A percentile compares a stretch with the other conserved stretches of the same genome.
Conservation (phyloP, 306 rosid species). For the Quercus cerris region DNA sequence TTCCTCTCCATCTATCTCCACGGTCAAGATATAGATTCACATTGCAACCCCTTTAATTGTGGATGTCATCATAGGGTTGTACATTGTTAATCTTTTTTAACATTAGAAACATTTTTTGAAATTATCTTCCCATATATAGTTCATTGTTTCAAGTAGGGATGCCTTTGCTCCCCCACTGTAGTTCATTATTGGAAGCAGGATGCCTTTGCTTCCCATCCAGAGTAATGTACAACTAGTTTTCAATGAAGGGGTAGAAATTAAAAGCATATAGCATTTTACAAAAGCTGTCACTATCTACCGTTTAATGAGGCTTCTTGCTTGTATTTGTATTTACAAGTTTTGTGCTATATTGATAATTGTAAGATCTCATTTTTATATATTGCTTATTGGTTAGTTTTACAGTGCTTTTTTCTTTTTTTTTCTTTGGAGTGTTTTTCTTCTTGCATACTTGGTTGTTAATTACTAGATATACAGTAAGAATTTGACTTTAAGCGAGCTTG, state of each 20-base stretch:
- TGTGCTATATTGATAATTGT: too few species aligned
- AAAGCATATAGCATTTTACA: not conserved
- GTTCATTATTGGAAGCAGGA: conserved; percentile 14
- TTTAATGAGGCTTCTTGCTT: not conserved
- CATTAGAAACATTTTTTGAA: conserved; percentile 21
- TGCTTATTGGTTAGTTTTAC: not conserved
- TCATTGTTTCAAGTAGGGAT: conserved; percentile 15
- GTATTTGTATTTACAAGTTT: not conserved
- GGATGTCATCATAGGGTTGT: conserved; percentile 22
- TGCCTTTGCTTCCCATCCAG: conserved; percentile 9
- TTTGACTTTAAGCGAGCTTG: too few species aligned
- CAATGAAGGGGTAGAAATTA: conserved; percentile 10
- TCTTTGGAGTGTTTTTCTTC: too few species aligned
- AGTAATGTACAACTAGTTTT: conserved; percentile 28
- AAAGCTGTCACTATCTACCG: not conserved
- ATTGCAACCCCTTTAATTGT: conserved; percentile 1
- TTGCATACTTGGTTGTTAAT: too few species aligned
- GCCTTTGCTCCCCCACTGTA: not conserved
- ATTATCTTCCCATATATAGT: conserved; percentile 14
- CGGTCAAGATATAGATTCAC: conserved; percentile 9
- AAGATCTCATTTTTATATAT: not conserved
- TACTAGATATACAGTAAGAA: too few species aligned
- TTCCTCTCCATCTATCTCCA: conserved; percentile 7
- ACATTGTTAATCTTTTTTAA: conserved; percentile 17
- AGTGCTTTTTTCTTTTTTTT: not conserved